Evolutionary conservation across 2,329 filamentous ascomycete species (phyloP).

Genomic region (Colletotrichum paranaense): DNA sequence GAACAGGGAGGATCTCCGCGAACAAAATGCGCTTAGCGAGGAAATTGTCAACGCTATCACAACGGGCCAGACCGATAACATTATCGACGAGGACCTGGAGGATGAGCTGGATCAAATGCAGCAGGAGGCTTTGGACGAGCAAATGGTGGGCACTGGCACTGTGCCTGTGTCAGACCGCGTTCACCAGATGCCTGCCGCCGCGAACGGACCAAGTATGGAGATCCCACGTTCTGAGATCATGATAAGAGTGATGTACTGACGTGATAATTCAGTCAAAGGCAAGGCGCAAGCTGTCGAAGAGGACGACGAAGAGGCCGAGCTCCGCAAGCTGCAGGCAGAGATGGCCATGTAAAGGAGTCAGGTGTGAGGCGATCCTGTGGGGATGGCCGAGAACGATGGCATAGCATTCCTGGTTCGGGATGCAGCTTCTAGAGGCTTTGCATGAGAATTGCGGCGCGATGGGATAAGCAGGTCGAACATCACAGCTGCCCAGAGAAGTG

Average conservation of each 20-base stretch:
- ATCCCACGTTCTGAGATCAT: background rate
- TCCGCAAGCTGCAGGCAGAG: conserved; percentile 92
- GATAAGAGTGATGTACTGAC: conserved; percentile 9
- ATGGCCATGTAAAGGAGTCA: conserved; percentile 83
- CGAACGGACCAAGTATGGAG: conserved; percentile 79
- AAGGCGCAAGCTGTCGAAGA: conserved; percentile 69
- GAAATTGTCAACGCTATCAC: conserved; percentile 92
- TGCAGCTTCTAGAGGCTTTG: conserved; percentile 16
- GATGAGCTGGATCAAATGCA: conserved; percentile 87
- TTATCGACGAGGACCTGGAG: conserved; percentile 90
- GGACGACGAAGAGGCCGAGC: conserved; percentile 95
- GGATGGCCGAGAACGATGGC: conserved; percentile 22
- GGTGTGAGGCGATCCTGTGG: conserved; percentile 5
- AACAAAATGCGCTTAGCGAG: conserved; percentile 92
- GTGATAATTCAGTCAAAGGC: conserved; percentile 56
- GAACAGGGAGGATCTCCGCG: conserved; percentile 85
- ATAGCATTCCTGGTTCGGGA: conserved; percentile 36
- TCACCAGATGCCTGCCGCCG: conserved; percentile 79
- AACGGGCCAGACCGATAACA: conserved; percentile 71
- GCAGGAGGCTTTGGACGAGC: conserved; percentile 91
- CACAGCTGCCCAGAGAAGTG: conserved; percentile 5
- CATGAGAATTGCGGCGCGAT: conserved; percentile 8
- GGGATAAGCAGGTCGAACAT: background rate
- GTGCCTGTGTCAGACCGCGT: conserved; percentile 85
- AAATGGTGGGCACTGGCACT: conserved; percentile 89